Conservation (phyloP, 106 monocot species). For the Dioscorea alata region DNA sequence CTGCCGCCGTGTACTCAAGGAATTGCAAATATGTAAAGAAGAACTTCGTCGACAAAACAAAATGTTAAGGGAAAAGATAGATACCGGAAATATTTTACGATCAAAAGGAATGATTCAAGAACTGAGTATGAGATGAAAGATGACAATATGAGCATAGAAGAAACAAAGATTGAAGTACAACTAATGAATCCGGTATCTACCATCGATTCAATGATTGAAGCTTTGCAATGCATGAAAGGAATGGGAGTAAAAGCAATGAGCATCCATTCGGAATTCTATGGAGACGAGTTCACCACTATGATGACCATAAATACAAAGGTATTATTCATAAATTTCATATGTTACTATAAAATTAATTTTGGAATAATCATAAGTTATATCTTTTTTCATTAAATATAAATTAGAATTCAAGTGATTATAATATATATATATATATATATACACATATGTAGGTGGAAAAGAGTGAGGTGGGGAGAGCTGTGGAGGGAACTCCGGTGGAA, state of each 20-base stretch:
- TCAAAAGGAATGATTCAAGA: too few relatives aligned
- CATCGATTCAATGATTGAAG: slow-evolving; percentile 19
- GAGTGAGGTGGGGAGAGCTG: not conserved
- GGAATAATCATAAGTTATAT: too few relatives aligned
- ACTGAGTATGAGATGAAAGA: too few relatives aligned
- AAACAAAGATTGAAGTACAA: not conserved
- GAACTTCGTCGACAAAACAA: slow-evolving; percentile 31
- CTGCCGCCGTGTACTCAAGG: slow-evolving; percentile 38
- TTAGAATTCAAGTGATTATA: too few relatives aligned
- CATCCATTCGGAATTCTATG: slow-evolving; percentile 5
- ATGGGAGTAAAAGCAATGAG: slow-evolving; percentile 14
- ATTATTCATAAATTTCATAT: too few relatives aligned
- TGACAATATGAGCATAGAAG: too few relatives aligned
- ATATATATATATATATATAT: too few relatives aligned
- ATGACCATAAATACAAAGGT: slow-evolving; percentile 2
- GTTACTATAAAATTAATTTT: too few relatives aligned
- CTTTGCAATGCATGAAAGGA: slow-evolving; percentile 17
- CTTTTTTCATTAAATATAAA: too few relatives aligned
- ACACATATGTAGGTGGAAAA: not conserved
- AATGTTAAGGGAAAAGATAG: slow-evolving; percentile 25
- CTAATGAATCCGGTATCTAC: slow-evolving; percentile 3
- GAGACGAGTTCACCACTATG: not conserved
- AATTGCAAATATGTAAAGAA: slow-evolving; percentile 39
- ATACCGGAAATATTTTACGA: not conserved
- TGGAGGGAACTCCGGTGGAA: too few relatives aligned